phyloP scores from a whole-genome alignment of 1,284 basidiomycete species.

The Moesziomyces parantarcticus region DNA sequence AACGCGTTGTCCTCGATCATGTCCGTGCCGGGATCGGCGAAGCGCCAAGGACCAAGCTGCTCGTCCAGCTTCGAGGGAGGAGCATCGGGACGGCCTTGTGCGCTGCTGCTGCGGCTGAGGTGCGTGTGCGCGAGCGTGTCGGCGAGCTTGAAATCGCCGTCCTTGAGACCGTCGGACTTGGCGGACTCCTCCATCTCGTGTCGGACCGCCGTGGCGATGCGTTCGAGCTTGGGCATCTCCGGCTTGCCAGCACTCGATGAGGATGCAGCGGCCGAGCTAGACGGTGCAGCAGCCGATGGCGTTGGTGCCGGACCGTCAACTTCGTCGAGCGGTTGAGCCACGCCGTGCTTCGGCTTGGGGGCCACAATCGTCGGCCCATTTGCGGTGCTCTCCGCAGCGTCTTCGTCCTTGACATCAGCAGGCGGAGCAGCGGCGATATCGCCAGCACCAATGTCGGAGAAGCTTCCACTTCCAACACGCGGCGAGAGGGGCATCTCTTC shows the following conservation, averaged over 20 bases:
- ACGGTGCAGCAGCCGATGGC: conserved; percentile 18
- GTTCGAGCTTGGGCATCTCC: conserved; percentile 46
- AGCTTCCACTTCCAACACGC: conserved; percentile 26
- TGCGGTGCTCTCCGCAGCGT: background rate
- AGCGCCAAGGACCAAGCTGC: conserved; percentile 69
- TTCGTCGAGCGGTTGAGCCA: conserved; percentile 31
- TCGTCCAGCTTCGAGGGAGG: conserved; percentile 49
- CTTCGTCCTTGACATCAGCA: conserved; percentile 18
- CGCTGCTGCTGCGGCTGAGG: conserved; percentile 14
- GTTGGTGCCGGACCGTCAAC: conserved; percentile 18
- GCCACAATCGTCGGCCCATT: conserved; percentile 21
- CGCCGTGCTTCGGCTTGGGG: conserved; percentile 38
- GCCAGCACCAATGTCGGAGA: conserved; percentile 23
- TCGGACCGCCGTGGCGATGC: conserved; percentile 50
- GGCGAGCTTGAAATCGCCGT: conserved; percentile 61
- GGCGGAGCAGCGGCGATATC: conserved; percentile 47
- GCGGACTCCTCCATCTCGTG: conserved; percentile 58
- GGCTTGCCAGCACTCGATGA: conserved; percentile 10
- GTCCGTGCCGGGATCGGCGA: conserved; percentile 67
- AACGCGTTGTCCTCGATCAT: conserved; percentile 70
- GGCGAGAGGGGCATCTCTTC: conserved; percentile 36
- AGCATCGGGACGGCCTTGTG: conserved; percentile 11
- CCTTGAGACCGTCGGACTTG: conserved; percentile 56
- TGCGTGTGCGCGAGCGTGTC: conserved; percentile 51
- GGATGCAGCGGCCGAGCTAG: background rate